phyloP scores from a whole-genome alignment of 202 grass and related monocot genomes.

The Carex sylvatica region DNA sequence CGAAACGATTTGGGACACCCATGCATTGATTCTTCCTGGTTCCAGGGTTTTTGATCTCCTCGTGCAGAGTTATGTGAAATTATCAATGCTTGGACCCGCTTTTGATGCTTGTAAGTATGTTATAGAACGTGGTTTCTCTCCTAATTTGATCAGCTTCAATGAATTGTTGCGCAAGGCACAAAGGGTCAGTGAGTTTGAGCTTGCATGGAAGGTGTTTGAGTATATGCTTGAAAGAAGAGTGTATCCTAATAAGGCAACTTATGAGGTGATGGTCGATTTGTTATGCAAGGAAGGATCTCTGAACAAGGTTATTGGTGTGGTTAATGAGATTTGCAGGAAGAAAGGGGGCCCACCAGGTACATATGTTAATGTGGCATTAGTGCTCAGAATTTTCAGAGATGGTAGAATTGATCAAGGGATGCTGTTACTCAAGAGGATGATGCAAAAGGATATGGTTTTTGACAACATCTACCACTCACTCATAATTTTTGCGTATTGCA shows the following conservation, averaged over 20 bases:
- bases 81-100: slow-evolving; percentile 47
- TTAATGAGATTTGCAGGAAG: slow-evolving; percentile 56
- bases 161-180: slow-evolving; percentile 40
- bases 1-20: slow-evolving; percentile 42
- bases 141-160: slow-evolving; percentile 71
- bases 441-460: slow-evolving; percentile 76
- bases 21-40: slow-evolving; percentile 42
- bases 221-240: slow-evolving; percentile 70
- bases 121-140: slow-evolving; percentile 38
- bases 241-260: slow-evolving; percentile 64
- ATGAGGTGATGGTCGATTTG: slow-evolving; percentile 56
- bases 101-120: slow-evolving; percentile 64
- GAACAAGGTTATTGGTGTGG: slow-evolving; percentile 29
- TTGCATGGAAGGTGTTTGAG: slow-evolving; percentile 91
- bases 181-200: slow-evolving; percentile 31
- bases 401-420: slow-evolving; percentile 51
- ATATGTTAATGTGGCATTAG: slow-evolving; percentile 42
- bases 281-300: slow-evolving; percentile 65
- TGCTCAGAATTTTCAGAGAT: slow-evolving; percentile 47
- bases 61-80: slow-evolving; percentile 59
- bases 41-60: slow-evolving; percentile 65
- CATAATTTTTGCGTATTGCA: slow-evolving; percentile 48
- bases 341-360: slow-evolving; percentile 42
- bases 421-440: slow-evolving; percentile 62
- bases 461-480: slow-evolving; percentile 58